Evolutionary conservation across 139 green algal genomes (phyloP), one percentile per base, ranked within the genome.

Genomic region (Coccomyxa sp.): DNA sequence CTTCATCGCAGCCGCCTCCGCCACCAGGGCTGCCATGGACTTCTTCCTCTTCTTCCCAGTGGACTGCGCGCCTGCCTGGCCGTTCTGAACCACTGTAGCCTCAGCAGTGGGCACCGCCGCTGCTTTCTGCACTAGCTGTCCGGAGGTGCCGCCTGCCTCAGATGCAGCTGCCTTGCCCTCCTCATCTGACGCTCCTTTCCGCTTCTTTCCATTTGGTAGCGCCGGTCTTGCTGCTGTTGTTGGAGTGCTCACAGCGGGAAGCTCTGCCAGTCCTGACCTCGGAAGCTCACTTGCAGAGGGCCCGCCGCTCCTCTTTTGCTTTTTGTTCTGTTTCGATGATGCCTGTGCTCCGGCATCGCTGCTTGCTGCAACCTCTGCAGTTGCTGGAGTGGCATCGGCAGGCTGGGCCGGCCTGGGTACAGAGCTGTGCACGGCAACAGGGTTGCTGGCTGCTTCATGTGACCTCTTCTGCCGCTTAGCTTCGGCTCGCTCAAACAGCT

Each of bases 401-500:
- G 76, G 75, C 67, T 57, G 51, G 10, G 13, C 60, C 23, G 28
- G 16, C 59, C 30, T 63, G 13, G 60, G 30, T 78, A n/a, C 21
- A 79, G 51, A 27, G 11, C 17, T 31, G 31, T 31, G n/a, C 14
- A 38, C 31, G 23, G 67, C 57, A 58, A 23, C 82, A 81, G 67
- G 76, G 30, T 57, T 28, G 81, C 60, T 7, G 66, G 67, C 78
- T 84, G 83, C 68, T 76, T 76, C 76, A 77, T 85, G 45, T 79
- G 74, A 1, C 28, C n/a, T 79, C 30, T 45, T 28, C 25, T 28
- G 74, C 28, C 74, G 21, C 13, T 85, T 63, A 51, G 58, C 79
- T 18, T 81, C 83, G 45, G 86, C 80, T 63, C 83, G 81, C 85
- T 94, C 88, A 51, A 96, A 77, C 51, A 81, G 76, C 17, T 82